phyloP scores from a whole-genome alignment of 305 asterid genomes.

The Solanum hybrid region DNA sequence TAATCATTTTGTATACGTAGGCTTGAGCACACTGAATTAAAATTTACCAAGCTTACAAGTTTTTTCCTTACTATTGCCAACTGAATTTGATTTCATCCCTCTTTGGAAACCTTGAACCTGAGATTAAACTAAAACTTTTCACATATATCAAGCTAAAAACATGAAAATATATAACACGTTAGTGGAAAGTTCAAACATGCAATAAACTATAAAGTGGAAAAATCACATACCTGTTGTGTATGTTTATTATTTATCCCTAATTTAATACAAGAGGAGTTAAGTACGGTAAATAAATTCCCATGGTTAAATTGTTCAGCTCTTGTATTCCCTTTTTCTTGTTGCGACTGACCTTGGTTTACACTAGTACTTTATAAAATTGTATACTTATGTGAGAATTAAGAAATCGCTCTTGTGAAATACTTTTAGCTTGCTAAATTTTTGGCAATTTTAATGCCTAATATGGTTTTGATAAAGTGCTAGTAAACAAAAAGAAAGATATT shows the following conservation, averaged over 20 bases:
- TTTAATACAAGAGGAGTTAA: background rate
- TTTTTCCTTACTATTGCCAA: background rate
- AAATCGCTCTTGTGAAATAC: background rate
- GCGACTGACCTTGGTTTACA: background rate
- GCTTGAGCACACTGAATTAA: conserved; percentile 3
- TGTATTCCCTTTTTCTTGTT: background rate
- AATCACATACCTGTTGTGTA: background rate
- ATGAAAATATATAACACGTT: background rate
- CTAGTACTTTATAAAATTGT: background rate
- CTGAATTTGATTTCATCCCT: background rate
- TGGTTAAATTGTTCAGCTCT: background rate
- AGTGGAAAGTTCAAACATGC: background rate
- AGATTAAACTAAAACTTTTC: background rate
- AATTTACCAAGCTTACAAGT: background rate
- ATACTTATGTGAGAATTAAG: background rate
- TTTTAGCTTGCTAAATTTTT: background rate
- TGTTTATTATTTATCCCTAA: background rate
- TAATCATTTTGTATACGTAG: no score
- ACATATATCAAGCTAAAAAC: background rate
- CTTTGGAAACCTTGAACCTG: background rate
- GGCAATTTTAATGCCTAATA: no score
- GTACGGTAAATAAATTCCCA: background rate
- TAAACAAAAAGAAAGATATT: no score
- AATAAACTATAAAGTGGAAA: background rate
- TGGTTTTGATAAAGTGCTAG: no score